These are phyloP conservation scores for Candida glucosophila DNA, from an alignment of 1,139 yeast genomes.

Conservation along the genomic window DNA sequence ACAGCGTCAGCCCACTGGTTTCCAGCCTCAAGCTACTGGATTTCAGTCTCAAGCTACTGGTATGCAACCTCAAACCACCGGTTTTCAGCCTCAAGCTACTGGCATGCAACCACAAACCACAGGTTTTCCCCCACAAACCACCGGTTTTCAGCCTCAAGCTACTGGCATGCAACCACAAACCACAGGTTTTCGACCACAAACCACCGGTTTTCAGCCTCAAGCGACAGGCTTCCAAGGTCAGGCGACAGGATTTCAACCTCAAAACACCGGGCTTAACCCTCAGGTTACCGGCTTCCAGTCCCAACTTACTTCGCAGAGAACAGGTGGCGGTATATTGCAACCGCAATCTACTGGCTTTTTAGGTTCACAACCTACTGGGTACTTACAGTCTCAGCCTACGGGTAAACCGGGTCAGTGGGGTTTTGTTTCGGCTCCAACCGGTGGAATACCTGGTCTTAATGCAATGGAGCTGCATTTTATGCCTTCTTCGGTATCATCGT, in stretches of 20 bases:
- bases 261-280: constrained; percentile 2
- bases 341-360: constrained; percentile 27
- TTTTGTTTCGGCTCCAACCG: constrained; percentile 62
- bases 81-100: constrained; percentile 29
- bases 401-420: constrained; percentile 85
- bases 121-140: constrained; percentile 13
- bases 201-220: constrained; percentile 4
- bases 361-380: constrained; percentile 32
- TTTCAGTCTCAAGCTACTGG: constrained; percentile 21
- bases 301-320: constrained; percentile 8
- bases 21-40: constrained; percentile 26
- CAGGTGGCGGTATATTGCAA: constrained; percentile 21
- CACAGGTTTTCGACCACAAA: constrained; percentile 22
- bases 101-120: constrained; percentile 7
- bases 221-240: constrained; percentile 15
- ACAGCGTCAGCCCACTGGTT: constrained; percentile 28
- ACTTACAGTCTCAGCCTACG: constrained; percentile 45
- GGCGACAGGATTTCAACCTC: constrained; percentile 10
- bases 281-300: constrained; percentile 14
- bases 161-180: constrained; percentile 28
- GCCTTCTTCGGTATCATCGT: constrained; percentile 45
- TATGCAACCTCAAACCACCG: constrained; percentile 20
- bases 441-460: constrained; percentile 69
- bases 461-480: constrained; percentile 70
- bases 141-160: constrained; percentile 22